Base-by-base conservation (phyloP, 1,284 basidiomycete genomes). In the Pseudozyma tsukubaensis region DNA sequence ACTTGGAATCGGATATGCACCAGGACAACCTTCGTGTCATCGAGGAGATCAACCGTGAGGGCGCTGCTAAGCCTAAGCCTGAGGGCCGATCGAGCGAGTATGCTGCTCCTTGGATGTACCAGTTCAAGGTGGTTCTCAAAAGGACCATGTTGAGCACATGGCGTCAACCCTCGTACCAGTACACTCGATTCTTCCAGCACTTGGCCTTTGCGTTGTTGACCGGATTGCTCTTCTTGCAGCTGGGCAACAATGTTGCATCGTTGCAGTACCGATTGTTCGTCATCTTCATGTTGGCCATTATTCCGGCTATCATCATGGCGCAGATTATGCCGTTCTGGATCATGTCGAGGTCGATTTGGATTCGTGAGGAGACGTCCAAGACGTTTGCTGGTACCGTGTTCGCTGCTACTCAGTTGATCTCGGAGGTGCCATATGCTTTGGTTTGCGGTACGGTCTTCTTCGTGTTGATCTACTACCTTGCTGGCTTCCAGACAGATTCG, bases 291-390 rank as follows among this genome's bases (percentile, higher is more conserved):
- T 51, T 86, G 84, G 87, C 87, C 16, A 88, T 93, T 48, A 84
- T 92, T 32, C 92, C 92, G 18, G 90, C 91, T 29, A 89, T 93
- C 74, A 87, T 93, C 74, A 91, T 93, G 87, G 86, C 88, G 2
- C 91, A 92, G 85, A 90, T 94, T 62, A 91, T 94, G 85, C 93
- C 94, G 0, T 92, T 79, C 86, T 96, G 93, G 87, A 92, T 96
- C 80, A 87, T 91, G 85, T 92, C 92, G 66, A 87, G 93, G 21
- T 67, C 65, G 42, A 78, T 77, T 37, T 79, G 62, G 66, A 79
- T 80, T 21, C 74, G 80, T 3, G 80, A 81, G 44, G 78, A 80
- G 58, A 76, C 78, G 45, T 63, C 55, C 32, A 81, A 81, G 74
- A 81, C 73, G 34, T 81, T 70, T 57, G 55, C 72, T 18, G 81